Base-by-base conservation (phyloP, 2,329 filamentous ascomycete species). In the Claviceps monticola region DNA sequence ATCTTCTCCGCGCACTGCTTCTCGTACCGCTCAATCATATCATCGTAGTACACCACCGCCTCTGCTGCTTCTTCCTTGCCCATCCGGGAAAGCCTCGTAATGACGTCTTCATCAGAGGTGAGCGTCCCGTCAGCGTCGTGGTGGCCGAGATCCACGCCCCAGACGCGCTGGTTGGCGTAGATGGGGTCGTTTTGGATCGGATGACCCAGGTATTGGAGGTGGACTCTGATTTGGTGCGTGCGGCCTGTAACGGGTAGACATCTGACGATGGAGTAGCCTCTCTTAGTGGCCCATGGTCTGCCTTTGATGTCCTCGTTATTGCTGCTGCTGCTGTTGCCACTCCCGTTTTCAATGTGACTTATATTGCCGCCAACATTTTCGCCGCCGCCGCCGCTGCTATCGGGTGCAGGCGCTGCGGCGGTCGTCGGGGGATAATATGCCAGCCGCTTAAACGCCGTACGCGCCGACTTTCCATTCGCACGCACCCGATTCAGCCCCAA, bases 111-210 rank as follows among this genome's bases (percentile, higher is more conserved):
- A 65, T 98, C 93, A 43, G 84, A 81, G 53, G 88, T 84, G 26
- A 78, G 77, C 19, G 75, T 74, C 3, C 78, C 81, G 48, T 91
- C 84, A 14, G 74, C 71, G 55, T 84, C 80, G 51, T 77, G 72
- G 51, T 69, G 78, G 16, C 88, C 93, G 0, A 98, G 79, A 9
- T 83, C 77, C 1, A 83, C 74, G 0, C 93, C 93, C 74, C 95
- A 98, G 11, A 98, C 93, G 53, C 83, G 82, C 63, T 88, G 83
- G 64, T 98, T 98, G 60, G 88, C 89, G 66, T 98, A 98, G 60
- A 98, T 97, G 7, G 93, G 93, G 63, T 98, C 93, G 66, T 98
- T 98, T 57, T 88, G 83, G 59, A 98, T 97, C 1, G 93, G 93
- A 63, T 97, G 86, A 1, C 93, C 93, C 3, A 98, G 74, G 66